Conservation (phyloP, 2,329 filamentous ascomycete genomes). For the Graphilbum ipis-grandicollis region DNA sequence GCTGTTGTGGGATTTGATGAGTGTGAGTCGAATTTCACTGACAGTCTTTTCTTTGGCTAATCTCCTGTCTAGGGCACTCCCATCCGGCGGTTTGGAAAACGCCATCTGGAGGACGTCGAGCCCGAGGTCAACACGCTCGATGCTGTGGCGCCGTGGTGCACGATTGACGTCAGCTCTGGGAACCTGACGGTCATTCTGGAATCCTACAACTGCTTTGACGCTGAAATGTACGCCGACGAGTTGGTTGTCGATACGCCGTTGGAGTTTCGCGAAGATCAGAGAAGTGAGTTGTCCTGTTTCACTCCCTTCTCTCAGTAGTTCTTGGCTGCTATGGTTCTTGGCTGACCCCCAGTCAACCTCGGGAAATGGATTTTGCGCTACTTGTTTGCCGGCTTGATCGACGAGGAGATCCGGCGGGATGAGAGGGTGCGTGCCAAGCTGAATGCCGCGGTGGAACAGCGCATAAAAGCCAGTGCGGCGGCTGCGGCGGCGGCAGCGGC, state of each 20-base stretch:
- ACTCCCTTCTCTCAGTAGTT: constrained; percentile 9
- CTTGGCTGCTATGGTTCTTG: constrained; percentile 1
- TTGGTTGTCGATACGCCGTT: constrained; percentile 53
- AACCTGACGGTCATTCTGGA: constrained; percentile 82
- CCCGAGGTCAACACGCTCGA: constrained; percentile 73
- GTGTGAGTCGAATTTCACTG: constrained; percentile 31
- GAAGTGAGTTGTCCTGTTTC: constrained; percentile 44
- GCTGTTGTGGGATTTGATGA: constrained; percentile 81
- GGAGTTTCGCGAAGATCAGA: constrained; percentile 81
- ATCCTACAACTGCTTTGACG: constrained; percentile 92
- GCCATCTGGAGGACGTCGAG: constrained; percentile 82
- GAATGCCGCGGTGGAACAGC: constrained; percentile 42
- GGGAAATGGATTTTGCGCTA: constrained; percentile 94
- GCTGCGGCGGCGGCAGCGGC: constrained; percentile 14
- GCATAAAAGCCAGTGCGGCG: constrained; percentile 7
- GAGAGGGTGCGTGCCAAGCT: constrained; percentile 53
- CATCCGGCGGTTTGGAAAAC: constrained; percentile 83
- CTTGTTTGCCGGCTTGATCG: constrained; percentile 74
- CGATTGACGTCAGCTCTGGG: constrained; percentile 83
- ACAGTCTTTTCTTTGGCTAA: background rate
- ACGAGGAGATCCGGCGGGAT: constrained; percentile 78
- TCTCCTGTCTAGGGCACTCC: constrained; percentile 49
- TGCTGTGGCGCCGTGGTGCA: constrained; percentile 89
- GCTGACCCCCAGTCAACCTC: constrained; percentile 54
- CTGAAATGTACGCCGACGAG: constrained; percentile 92